Percentiles rank a stretch among this genome's conserved stretches.
Evolutionary conservation across 345 rosid species (phyloP).

Genomic region (Salix udensis): DNA sequence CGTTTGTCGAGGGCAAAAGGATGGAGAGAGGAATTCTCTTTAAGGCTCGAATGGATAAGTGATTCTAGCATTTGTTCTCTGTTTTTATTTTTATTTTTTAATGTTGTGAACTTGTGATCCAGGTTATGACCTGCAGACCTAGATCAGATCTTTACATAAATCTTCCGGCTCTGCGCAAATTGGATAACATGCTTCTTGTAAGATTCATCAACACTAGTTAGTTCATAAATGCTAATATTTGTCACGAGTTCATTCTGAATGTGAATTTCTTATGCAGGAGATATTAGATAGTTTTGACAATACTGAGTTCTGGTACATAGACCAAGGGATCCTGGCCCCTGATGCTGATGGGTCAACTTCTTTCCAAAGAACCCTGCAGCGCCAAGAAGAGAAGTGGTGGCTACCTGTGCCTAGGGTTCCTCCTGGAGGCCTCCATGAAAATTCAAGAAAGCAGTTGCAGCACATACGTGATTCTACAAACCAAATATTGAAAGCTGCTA

Average conservation of each 20-base stretch:
- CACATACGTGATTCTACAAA: slow-evolving; percentile 93
- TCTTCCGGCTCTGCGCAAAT: slow-evolving; percentile 88
- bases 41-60: background rate
- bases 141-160: slow-evolving; percentile 84
- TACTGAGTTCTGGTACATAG: slow-evolving; percentile 91
- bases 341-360: slow-evolving; percentile 75
- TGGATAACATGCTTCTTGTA: slow-evolving; percentile 97
- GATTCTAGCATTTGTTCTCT: background rate
- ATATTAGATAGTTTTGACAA: slow-evolving; percentile 73
- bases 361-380: slow-evolving; percentile 64
- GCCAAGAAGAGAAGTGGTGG: slow-evolving; percentile 99
- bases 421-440: slow-evolving; percentile 68
- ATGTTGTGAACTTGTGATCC: slow-evolving; percentile 6
- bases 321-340: slow-evolving; percentile 78
- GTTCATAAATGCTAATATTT: slow-evolving; percentile 6
- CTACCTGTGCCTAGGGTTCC: slow-evolving; percentile 90
- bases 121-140: slow-evolving; percentile 98
- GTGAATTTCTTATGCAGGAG: slow-evolving; percentile 49
- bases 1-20: background rate
- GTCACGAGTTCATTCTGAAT: slow-evolving; percentile 9
- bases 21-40: background rate
- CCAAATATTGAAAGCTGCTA: slow-evolving; percentile 93
- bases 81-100: background rate
- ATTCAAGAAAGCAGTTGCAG: slow-evolving; percentile 74
- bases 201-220: slow-evolving; percentile 19